phyloP scores from a whole-genome alignment of 768 basidiomycete species.

The Pholiota microspora region DNA sequence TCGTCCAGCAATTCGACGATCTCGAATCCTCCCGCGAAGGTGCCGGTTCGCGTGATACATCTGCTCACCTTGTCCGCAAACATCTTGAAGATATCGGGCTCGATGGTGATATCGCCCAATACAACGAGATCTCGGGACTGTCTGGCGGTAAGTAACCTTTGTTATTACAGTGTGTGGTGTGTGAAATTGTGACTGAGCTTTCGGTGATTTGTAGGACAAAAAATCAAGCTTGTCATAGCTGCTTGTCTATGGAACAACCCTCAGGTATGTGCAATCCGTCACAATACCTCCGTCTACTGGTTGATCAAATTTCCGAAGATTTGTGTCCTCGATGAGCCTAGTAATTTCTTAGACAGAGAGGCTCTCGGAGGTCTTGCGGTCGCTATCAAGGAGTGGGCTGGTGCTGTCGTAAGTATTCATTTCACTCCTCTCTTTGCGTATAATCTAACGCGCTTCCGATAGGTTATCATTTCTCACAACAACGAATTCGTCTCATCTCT shows the following conservation, averaged over 20 bases:
- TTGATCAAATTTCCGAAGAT: conserved; percentile 35
- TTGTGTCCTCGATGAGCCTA: conserved; percentile 85
- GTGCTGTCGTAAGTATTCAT: conserved; percentile 69
- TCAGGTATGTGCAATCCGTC: conserved; percentile 49
- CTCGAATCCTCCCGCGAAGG: conserved; percentile 95
- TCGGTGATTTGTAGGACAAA: conserved; percentile 60
- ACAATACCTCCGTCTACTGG: background rate
- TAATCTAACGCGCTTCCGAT: conserved; percentile 16
- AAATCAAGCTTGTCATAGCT: conserved; percentile 94
- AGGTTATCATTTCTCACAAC: conserved; percentile 98
- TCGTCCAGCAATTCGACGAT: conserved; percentile 94
- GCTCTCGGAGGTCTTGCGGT: conserved; percentile 92
- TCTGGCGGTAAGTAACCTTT: conserved; percentile 68
- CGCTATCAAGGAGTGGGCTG: conserved; percentile 93
- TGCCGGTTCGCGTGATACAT: conserved; percentile 87
- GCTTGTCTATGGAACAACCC: conserved; percentile 97
- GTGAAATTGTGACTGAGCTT: conserved; percentile 10
- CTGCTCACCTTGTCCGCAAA: conserved; percentile 78
- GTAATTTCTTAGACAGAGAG: conserved; percentile 97
- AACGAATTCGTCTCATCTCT: conserved; percentile 81
- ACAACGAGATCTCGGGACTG: conserved; percentile 93
- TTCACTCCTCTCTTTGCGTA: conserved; percentile 12
- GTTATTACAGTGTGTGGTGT: too few relatives aligned
- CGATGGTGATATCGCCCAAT: conserved; percentile 97
- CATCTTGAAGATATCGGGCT: conserved; percentile 94